A percentile compares a stretch with the other conserved stretches of the same genome.
These are phyloP conservation scores for Picochlorum sp. DNA, from an alignment of 139 green algal species.

Conservation along the genomic window DNA sequence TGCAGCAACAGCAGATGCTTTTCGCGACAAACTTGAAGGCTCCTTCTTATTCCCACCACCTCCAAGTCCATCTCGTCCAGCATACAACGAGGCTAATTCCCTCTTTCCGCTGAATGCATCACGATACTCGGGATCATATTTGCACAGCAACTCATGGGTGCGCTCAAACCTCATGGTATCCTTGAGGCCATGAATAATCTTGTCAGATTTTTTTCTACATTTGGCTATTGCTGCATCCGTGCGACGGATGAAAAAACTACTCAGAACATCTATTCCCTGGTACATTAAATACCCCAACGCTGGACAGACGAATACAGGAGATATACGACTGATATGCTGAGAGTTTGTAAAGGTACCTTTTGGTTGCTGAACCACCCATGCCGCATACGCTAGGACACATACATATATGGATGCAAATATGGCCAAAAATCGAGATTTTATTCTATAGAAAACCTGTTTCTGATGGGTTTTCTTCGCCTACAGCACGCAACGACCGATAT, in stretches of 20 bases:
- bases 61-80: no score
- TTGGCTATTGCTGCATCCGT: constrained; percentile 23
- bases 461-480: neutral
- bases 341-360: constrained; percentile 22
- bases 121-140: constrained; percentile 52
- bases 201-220: constrained; percentile 32
- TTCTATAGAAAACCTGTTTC: neutral
- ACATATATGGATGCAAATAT: constrained; percentile 10
- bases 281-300: constrained; percentile 9
- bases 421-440: neutral
- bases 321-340: constrained; percentile 27
- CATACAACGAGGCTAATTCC: neutral
- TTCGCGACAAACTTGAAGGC: neutral
- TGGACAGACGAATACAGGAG: constrained; percentile 23
- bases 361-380: constrained; percentile 25
- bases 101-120: constrained; percentile 8
- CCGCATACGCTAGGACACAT: constrained; percentile 9
- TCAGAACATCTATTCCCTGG: constrained; percentile 5
- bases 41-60: neutral
- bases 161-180: constrained; percentile 49
- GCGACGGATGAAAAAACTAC: constrained; percentile 17
- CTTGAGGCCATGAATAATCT: constrained; percentile 60
- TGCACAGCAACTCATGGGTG: constrained; percentile 50
- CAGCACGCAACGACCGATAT: neutral
- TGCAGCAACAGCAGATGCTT: neutral